Conservation (phyloP, 2,329 filamentous ascomycete species). For the Aspergillus awamori region DNA sequence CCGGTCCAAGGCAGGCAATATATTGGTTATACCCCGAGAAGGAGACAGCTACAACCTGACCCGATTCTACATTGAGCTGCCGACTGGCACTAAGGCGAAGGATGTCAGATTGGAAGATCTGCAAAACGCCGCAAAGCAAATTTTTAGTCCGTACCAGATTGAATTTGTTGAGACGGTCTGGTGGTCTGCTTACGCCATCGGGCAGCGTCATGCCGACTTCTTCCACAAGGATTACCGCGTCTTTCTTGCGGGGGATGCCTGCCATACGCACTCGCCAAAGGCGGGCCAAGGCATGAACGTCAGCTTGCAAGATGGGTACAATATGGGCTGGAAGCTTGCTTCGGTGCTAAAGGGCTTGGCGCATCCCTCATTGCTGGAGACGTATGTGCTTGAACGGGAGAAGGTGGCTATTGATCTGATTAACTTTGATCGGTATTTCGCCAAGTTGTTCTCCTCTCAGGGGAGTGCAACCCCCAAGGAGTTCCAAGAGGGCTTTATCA, state of each 20-base stretch:
- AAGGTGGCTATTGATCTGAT: conserved; percentile 61
- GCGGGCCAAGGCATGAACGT: conserved; percentile 65
- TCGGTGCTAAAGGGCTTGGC: conserved; percentile 52
- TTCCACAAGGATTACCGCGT: conserved; percentile 68
- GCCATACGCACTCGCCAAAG: conserved; percentile 70
- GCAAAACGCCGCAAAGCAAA: conserved; percentile 54
- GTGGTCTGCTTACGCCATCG: conserved; percentile 73
- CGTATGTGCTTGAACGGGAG: conserved; percentile 58
- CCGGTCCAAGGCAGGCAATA: conserved; percentile 49
- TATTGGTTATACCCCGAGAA: conserved; percentile 58
- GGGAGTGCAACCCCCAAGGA: conserved; percentile 48
- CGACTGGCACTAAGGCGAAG: conserved; percentile 52
- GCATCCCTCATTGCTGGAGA: conserved; percentile 49
- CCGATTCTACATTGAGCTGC: conserved; percentile 66
- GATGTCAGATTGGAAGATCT: conserved; percentile 58
- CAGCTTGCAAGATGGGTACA: conserved; percentile 62
- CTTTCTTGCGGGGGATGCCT: conserved; percentile 72
- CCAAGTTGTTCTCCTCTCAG: conserved; percentile 56
- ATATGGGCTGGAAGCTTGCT: conserved; percentile 64
- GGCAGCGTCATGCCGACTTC: conserved; percentile 69
- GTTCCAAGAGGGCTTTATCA: conserved; percentile 61
- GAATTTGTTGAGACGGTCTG: conserved; percentile 61
- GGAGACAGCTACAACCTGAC: conserved; percentile 58
- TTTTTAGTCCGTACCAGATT: conserved; percentile 59
- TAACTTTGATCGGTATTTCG: conserved; percentile 61